Evolutionary conservation across 176 grass and related monocot genomes (phyloP).

Genomic region (Oryza longistaminata): DNA sequence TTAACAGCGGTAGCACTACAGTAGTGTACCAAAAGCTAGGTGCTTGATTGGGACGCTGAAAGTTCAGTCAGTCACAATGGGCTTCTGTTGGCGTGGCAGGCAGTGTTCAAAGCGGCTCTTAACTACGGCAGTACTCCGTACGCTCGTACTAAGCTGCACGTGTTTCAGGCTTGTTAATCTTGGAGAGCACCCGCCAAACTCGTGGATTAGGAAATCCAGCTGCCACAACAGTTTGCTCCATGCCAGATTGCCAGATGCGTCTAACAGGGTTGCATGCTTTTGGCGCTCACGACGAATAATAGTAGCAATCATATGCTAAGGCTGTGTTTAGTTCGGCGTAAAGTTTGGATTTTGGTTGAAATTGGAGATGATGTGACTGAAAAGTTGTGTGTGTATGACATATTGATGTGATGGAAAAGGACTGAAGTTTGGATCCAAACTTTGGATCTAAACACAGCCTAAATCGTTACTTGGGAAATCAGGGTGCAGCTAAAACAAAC

Average conservation of each 20-base stretch:
- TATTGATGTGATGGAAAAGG: too few species aligned
- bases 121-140: neutral
- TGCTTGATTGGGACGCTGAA: neutral
- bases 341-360: too few species aligned
- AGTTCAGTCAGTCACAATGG: neutral
- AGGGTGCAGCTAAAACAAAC: too few species aligned
- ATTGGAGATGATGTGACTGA: too few species aligned
- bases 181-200: neutral
- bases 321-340: too few species aligned
- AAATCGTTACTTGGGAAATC: neutral
- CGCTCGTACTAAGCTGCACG: neutral
- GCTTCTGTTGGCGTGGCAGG: neutral
- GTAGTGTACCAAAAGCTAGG: too few species aligned
- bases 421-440: too few species aligned
- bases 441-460: too few species aligned
- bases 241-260: neutral
- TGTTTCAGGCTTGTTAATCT: neutral
- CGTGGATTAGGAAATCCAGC: neutral
- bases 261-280: neutral
- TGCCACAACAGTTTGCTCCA: neutral
- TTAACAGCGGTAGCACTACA: too few species aligned
- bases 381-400: too few species aligned
- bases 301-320: too few species aligned
- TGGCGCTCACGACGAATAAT: neutral
- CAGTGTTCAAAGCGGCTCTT: neutral